Percentiles rank a stretch among this genome's conserved stretches.
Evolutionary conservation across 352 stramenopile species (phyloP).

Genomic region (Pythium vanterpoolii): DNA sequence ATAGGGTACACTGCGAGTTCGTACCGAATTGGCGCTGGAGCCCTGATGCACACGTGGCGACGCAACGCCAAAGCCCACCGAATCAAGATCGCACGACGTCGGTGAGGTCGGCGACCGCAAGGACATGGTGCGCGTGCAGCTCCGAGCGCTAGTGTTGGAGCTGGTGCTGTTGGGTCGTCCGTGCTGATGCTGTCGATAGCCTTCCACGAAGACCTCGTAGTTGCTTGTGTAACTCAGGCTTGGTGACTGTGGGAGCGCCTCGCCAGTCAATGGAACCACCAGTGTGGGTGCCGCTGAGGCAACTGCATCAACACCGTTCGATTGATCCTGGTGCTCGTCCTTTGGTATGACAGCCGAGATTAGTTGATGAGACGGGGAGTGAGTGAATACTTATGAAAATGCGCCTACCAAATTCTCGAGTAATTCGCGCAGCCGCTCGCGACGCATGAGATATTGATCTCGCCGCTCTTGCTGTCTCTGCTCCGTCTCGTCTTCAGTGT

Average conservation of each 20-base stretch:
- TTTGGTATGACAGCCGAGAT: neutral
- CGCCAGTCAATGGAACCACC: neutral
- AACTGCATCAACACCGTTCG: neutral
- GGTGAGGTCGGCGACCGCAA: constrained; percentile 20
- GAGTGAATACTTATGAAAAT: neutral
- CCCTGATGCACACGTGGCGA: neutral
- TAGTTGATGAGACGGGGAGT: neutral
- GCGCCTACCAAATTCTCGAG: constrained; percentile 12
- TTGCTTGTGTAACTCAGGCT: constrained; percentile 34
- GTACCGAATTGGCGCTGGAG: neutral
- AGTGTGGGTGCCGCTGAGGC: neutral
- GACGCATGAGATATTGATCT: constrained; percentile 3
- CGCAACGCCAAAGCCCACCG: neutral
- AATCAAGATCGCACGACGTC: constrained; percentile 6
- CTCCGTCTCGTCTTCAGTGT: neutral
- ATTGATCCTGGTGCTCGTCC: neutral
- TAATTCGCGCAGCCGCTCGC: constrained; percentile 23
- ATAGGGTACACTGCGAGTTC: neutral
- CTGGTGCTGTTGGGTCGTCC: neutral
- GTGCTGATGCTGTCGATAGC: constrained; percentile 26
- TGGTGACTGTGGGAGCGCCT: constrained; percentile 16
- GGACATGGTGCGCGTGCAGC: neutral
- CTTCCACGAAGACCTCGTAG: constrained; percentile 35
- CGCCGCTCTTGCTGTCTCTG: constrained; percentile 1
- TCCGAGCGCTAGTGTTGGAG: neutral